Percentiles rank a stretch among this genome's conserved stretches.
phyloP scores from a whole-genome alignment of 129 eudicot genomes.

The Solidago caesia region DNA sequence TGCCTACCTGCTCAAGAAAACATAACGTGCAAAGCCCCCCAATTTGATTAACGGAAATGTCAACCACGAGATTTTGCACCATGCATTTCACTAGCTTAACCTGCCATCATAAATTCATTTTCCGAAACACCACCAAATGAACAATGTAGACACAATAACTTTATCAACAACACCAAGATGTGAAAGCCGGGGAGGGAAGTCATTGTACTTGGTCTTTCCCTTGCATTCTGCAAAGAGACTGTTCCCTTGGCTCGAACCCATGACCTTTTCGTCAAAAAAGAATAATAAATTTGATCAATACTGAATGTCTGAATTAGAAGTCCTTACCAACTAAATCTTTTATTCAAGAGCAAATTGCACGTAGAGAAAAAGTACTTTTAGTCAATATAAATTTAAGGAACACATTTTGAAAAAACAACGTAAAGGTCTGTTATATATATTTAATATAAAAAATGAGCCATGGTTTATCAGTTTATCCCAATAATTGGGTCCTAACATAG shows the following conservation, averaged over 20 bases:
- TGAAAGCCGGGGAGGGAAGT: neutral
- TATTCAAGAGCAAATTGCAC: neutral
- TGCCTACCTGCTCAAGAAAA: conserved; percentile 88
- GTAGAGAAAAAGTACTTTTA: neutral
- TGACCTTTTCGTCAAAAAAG: neutral
- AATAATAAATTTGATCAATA: neutral
- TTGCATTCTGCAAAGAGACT: conserved; percentile 4
- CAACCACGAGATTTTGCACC: conserved; percentile 83
- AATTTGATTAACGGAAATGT: conserved; percentile 82
- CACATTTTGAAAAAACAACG: neutral
- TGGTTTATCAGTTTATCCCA: neutral
- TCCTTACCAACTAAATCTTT: neutral
- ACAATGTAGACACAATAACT: neutral
- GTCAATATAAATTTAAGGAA: conserved; percentile 6
- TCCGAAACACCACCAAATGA: conserved; percentile 11
- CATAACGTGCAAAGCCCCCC: conserved; percentile 92
- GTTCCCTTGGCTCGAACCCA: neutral
- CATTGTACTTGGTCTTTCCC: conserved; percentile 10
- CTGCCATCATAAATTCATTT: conserved; percentile 47
- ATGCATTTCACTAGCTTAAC: conserved; percentile 94
- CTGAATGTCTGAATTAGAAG: neutral
- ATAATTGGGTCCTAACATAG: neutral
- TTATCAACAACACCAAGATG: too few species aligned
- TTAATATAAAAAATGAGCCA: neutral
- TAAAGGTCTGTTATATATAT: neutral